A percentile compares a stretch with the other conserved stretches of the same genome.
Conservation (phyloP, 2,329 filamentous ascomycete genomes). For the Graphilbum sp. region DNA sequence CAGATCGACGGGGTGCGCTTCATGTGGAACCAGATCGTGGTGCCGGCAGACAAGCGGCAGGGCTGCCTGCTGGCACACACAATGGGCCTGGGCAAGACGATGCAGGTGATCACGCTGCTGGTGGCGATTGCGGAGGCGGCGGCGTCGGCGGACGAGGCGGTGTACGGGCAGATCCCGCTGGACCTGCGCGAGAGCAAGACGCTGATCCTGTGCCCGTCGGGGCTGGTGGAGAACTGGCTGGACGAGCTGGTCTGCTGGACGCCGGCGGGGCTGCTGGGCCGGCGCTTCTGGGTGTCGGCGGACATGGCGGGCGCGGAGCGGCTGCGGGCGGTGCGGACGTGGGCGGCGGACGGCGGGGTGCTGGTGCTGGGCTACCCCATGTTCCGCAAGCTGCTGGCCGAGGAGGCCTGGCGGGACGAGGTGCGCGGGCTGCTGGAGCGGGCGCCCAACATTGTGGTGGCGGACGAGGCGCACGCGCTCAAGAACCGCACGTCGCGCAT, state of each 20-base stretch:
- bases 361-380: conserved; percentile 63
- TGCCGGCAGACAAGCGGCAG: conserved; percentile 38
- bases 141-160: conserved; percentile 34
- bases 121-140: conserved; percentile 54
- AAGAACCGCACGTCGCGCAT: conserved; percentile 47
- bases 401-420: conserved; percentile 13
- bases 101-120: conserved; percentile 78
- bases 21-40: conserved; percentile 72
- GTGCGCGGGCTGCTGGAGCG: conserved; percentile 14
- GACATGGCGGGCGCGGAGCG: conserved; percentile 21
- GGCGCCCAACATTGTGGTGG: conserved; percentile 56
- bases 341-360: conserved; percentile 50
- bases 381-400: conserved; percentile 29
- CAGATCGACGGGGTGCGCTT: conserved; percentile 72
- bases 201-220: conserved; percentile 60
- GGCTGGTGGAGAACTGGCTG: conserved; percentile 65
- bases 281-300: conserved; percentile 37
- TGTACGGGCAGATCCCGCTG: conserved; percentile 51
- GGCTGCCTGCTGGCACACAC: conserved; percentile 76
- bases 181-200: conserved; percentile 45
- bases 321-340: conserved; percentile 30
- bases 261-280: conserved; percentile 36
- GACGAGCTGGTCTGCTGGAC: conserved; percentile 63
- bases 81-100: conserved; percentile 86
- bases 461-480: conserved; percentile 70